phyloP scores from a whole-genome alignment of 1,139 yeast species.

The Geotrichum reessii region DNA sequence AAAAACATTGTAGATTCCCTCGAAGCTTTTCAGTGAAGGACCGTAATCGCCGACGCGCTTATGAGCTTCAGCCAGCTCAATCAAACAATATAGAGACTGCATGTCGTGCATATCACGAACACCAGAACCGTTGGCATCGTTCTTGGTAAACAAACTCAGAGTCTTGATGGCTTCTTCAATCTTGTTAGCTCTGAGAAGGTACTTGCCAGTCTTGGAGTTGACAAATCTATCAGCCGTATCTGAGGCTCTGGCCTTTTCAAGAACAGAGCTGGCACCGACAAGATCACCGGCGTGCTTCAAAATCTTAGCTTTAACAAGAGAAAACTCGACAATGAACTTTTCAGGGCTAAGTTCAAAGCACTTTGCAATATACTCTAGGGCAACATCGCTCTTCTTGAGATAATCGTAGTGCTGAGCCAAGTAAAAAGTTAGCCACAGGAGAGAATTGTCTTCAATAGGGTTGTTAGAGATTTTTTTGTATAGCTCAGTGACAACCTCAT shows the following conservation, averaged over 20 bases:
- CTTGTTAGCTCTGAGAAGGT: slow-evolving; percentile 71
- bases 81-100: slow-evolving; percentile 88
- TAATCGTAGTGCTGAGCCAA: slow-evolving; percentile 73
- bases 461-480: slow-evolving; percentile 27
- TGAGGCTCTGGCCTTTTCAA: slow-evolving; percentile 66
- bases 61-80: slow-evolving; percentile 83
- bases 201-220: slow-evolving; percentile 83
- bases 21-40: slow-evolving; percentile 72
- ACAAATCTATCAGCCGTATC: slow-evolving; percentile 90
- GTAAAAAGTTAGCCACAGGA: slow-evolving; percentile 74
- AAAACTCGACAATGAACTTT: slow-evolving; percentile 58
- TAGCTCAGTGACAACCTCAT: slow-evolving; percentile 50
- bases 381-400: slow-evolving; percentile 46
- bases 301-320: slow-evolving; percentile 74
- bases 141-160: slow-evolving; percentile 76
- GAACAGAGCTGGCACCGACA: slow-evolving; percentile 54
- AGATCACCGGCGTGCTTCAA: slow-evolving; percentile 64
- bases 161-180: slow-evolving; percentile 70
- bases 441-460: slow-evolving; percentile 44
- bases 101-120: slow-evolving; percentile 79
- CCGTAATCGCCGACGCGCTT: slow-evolving; percentile 50
- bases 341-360: slow-evolving; percentile 67
- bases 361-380: slow-evolving; percentile 51
- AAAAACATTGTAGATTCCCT: slow-evolving; percentile 61
- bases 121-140: slow-evolving; percentile 73